Base-by-base conservation (phyloP, 2,329 filamentous ascomycete species). In the Penicillium corylophilum region DNA sequence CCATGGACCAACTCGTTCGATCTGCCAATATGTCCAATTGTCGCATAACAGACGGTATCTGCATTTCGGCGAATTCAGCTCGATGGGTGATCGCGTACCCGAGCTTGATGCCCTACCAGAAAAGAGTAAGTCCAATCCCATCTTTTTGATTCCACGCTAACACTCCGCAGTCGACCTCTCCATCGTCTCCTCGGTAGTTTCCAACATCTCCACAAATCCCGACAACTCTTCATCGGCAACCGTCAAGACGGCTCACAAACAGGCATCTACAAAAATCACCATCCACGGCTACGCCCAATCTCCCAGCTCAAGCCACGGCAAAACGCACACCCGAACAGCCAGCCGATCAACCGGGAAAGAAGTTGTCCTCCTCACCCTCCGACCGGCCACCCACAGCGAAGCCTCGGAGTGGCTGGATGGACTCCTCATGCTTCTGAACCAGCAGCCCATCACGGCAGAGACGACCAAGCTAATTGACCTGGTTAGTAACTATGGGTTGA, bases 321-420 rank as follows among this genome's bases (percentile, higher is more conserved):
- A 61, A 29, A 57, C 64, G 39, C 64, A 71, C 50, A 45, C 60
- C 39, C 67, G 71, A 20, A 67, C 69, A 31, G 54, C 56, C 42
- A 67, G 63, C 60, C 66, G 64, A 56, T 56, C 67, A 31, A 74
- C 66, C 16, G 66, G 72, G 29, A 81, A 82, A 60, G 94, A 97
- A 70, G 78, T 84, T 45, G 80, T 89, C 1, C 81, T 97, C 20
- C 78, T 99, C 48, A 89, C 87, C n/a, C 79, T 99, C 46, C 86
- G 90, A 70, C 92, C 93, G 5, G 77, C 85, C 53, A 89, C 85
- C 52, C 88, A 94, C 67, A 89, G 85, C 58, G 77, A 94, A 43
- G 94, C 94, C 9, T 95, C 91, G 0, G 94, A 99, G 73, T 99
- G 94, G 94, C 80, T 99, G 5, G 94, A 99, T 69, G 94, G 94